These are phyloP conservation scores for Cryptosporidium andersoni DNA, from an alignment of 169 alveolate genomes.

Conservation along the genomic window DNA sequence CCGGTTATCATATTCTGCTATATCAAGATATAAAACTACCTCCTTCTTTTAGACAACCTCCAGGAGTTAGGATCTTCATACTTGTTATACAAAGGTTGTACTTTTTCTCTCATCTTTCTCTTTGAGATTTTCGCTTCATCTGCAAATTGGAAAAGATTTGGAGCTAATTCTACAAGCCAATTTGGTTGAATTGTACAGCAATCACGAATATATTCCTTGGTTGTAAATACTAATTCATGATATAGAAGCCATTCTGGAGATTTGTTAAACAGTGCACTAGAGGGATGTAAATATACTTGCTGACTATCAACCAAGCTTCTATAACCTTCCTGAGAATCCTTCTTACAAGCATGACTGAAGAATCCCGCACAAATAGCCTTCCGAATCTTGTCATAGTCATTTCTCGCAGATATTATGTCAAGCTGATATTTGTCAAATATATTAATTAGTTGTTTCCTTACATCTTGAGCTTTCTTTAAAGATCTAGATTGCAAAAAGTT, in stretches of 20 bases:
- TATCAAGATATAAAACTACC: constrained; percentile 74
- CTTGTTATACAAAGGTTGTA: constrained; percentile 93
- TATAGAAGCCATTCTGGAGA: constrained; percentile 98
- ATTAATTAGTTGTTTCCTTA: constrained; percentile 92
- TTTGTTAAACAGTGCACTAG: constrained; percentile 93
- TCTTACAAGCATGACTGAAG: constrained; percentile 95
- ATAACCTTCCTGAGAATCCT: constrained; percentile 97
- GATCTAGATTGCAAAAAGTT: constrained; percentile 96
- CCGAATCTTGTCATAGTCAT: constrained; percentile 89
- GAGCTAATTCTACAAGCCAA: constrained; percentile 98
- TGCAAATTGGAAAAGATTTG: constrained; percentile 92
- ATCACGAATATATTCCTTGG: constrained; percentile 98
- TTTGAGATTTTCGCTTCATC: constrained; percentile 88
- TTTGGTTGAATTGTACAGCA: constrained; percentile 94
- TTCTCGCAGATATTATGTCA: constrained; percentile 85
- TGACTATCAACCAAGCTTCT: constrained; percentile 94
- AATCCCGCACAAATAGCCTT: constrained; percentile 97
- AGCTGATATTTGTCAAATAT: constrained; percentile 95
- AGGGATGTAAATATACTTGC: constrained; percentile 97
- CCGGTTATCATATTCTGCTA: no score
- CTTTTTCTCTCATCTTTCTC: constrained; percentile 91
- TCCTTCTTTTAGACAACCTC: constrained; percentile 95
- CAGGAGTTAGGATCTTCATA: constrained; percentile 98
- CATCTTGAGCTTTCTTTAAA: constrained; percentile 95
- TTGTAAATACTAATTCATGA: constrained; percentile 97